Conservation (phyloP, 352 stramenopile genomes). For the Phytopythium delawarense region DNA sequence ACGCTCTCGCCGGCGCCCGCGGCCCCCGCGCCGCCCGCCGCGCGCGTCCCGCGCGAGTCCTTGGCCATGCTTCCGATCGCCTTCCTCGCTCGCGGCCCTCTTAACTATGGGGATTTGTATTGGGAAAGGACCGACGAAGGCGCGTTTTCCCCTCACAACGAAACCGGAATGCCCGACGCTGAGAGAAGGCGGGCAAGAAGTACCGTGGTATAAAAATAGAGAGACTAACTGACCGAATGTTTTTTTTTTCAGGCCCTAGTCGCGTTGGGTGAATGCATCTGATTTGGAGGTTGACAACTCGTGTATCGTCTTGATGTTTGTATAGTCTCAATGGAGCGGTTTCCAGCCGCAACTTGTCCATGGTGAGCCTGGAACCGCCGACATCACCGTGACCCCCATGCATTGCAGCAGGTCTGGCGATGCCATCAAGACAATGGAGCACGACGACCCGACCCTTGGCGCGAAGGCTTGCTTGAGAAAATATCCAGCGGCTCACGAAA, state of each 20-base stretch:
- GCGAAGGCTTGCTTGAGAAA: neutral
- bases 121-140: neutral
- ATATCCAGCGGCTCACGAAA: neutral
- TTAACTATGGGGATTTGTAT: constrained; percentile 2
- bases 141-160: neutral
- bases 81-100: neutral
- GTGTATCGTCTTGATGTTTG: neutral
- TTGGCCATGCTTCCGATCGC: constrained; percentile 20
- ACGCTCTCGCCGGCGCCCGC: constrained; percentile 16
- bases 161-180: neutral
- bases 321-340: neutral
- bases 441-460: too few species aligned
- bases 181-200: neutral
- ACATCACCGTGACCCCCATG: too few species aligned
- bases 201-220: constrained; percentile 8
- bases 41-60: constrained; percentile 8
- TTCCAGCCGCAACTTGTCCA: neutral
- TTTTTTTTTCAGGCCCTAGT: neutral
- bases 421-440: too few species aligned
- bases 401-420: too few species aligned
- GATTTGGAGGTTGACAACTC: neutral
- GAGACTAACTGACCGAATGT: neutral
- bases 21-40: constrained; percentile 8
- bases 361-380: too few species aligned
- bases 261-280: constrained; percentile 4